Conservation (phyloP, 495 filamentous ascomycete genomes). For the Lichenothelia convexa region DNA sequence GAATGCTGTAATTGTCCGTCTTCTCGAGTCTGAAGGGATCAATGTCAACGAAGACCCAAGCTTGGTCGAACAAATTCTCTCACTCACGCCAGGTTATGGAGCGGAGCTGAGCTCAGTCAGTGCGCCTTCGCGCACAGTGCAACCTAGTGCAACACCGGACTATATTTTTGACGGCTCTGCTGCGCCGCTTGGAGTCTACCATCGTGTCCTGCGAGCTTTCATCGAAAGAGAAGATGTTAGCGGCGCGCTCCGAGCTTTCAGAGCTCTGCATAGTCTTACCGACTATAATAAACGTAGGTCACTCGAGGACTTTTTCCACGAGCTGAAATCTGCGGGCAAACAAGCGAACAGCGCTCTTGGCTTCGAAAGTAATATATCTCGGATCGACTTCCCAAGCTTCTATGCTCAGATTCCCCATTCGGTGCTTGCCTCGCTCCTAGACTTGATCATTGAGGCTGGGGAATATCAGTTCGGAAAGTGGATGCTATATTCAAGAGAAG, state of each 20-base stretch:
- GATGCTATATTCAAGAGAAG: constrained; percentile 34
- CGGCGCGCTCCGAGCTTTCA: constrained; percentile 14
- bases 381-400: constrained; percentile 16
- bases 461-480: constrained; percentile 33
- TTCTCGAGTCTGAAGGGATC: constrained; percentile 31
- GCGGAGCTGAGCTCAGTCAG: constrained; percentile 12
- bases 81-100: constrained; percentile 19
- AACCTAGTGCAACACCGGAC: constrained; percentile 1
- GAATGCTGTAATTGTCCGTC: constrained; percentile 32
- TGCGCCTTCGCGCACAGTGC: not conserved
- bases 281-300: constrained; percentile 19
- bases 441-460: constrained; percentile 30
- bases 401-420: constrained; percentile 28
- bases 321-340: not conserved
- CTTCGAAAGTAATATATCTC: constrained; percentile 6
- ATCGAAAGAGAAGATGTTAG: constrained; percentile 12
- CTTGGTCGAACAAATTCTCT: constrained; percentile 23
- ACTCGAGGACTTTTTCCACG: constrained; percentile 12
- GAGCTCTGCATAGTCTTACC: constrained; percentile 14
- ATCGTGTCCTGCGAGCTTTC: constrained; percentile 14
- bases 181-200: constrained; percentile 14
- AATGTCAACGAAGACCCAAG: constrained; percentile 23
- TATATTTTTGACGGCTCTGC: constrained; percentile 21
- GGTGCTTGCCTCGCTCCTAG: constrained; percentile 32
- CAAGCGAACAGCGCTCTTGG: not conserved